Percentiles rank a stretch among this genome's conserved stretches.
These are phyloP conservation scores for Plasmodium gaboni DNA, from an alignment of 169 alveolate genomes.

Conservation along the genomic window DNA sequence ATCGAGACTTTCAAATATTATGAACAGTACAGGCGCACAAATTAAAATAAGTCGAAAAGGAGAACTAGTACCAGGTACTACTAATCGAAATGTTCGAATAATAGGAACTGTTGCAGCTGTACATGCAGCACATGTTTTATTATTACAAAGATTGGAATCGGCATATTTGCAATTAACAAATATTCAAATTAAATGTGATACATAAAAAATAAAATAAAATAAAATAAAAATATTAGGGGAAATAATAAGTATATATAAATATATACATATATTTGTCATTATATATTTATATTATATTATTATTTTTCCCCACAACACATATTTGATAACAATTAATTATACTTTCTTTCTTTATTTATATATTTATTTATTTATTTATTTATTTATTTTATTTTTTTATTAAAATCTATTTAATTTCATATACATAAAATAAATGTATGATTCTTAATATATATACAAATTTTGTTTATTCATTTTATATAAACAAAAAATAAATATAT, in stretches of 20 bases:
- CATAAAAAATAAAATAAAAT: not conserved
- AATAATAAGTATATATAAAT: not conserved
- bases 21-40: conserved; percentile 77
- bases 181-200: conserved; percentile 50
- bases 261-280: not conserved
- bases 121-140: conserved; percentile 76
- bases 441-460: not conserved
- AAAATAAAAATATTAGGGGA: not conserved
- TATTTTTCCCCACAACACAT: no score
- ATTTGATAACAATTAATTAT: no score
- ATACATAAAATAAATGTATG: no score
- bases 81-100: conserved; percentile 57
- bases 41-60: conserved; percentile 76
- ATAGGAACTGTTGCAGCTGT: conserved; percentile 78
- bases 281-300: not conserved
- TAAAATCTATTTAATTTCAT: no score
- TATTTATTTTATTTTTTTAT: no score
- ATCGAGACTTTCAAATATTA: conserved; percentile 59
- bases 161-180: conserved; percentile 60
- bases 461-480: not conserved
- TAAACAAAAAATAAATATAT: no score
- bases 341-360: no score
- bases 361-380: no score
- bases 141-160: conserved; percentile 63
- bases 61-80: conserved; percentile 66